These are phyloP conservation scores for Xanthoparmelia taractica DNA, from an alignment of 495 filamentous ascomycete species.

Conservation along the genomic window DNA sequence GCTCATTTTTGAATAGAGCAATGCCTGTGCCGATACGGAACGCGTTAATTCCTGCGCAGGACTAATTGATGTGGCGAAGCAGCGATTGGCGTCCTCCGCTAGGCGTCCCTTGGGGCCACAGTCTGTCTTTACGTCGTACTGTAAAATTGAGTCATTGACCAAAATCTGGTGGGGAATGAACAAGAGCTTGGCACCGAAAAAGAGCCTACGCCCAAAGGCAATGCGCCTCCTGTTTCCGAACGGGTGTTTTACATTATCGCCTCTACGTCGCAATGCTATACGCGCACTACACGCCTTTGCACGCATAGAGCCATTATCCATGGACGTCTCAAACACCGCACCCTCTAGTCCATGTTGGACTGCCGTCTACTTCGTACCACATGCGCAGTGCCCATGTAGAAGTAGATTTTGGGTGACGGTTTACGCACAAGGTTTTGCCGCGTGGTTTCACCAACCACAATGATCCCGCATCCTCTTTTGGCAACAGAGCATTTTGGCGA, in stretches of 20 bases:
- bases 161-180: too few species aligned
- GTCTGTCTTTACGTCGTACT: too few species aligned
- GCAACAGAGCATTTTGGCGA: not conserved
- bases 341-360: not conserved
- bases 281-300: not conserved
- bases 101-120: too few species aligned
- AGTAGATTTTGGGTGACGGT: not conserved
- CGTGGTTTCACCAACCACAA: not conserved
- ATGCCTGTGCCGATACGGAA: not conserved
- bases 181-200: too few species aligned
- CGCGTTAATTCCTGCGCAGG: not conserved
- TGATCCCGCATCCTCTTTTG: not conserved
- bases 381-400: not conserved
- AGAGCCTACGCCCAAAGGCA: too few species aligned
- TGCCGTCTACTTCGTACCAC: not conserved
- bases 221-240: not conserved
- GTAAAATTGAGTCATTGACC: too few species aligned
- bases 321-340: not conserved
- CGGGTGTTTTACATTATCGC: not conserved
- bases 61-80: not conserved
- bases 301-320: not conserved
- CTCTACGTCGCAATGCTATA: not conserved
- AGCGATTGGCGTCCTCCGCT: not conserved
- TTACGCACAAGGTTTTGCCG: not conserved
- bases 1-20: too few species aligned